Conservation (phyloP, 2,329 filamentous ascomycete species). For the Calonectria naviculata region DNA sequence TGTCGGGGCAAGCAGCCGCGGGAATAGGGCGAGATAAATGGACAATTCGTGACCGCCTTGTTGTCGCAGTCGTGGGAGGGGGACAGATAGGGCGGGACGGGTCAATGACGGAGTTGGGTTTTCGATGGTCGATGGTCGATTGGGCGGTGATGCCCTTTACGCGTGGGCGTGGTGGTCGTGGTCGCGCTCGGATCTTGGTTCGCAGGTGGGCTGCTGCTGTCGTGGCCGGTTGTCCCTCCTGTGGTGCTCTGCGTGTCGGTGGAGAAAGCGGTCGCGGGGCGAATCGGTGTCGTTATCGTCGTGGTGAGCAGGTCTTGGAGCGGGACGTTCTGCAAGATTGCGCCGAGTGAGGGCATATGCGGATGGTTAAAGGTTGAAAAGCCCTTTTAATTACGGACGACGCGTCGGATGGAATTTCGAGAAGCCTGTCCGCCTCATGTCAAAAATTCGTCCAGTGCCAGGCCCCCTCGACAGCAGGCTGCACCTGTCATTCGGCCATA, state of each 20-base stretch:
- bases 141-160: slow-evolving; percentile 14
- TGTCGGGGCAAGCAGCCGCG: slow-evolving; percentile 6
- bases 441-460: slow-evolving; percentile 8
- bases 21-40: not conserved
- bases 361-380: not conserved
- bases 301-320: not conserved
- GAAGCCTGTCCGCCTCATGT: slow-evolving; percentile 13
- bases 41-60: slow-evolving; percentile 12
- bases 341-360: not conserved
- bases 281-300: not conserved
- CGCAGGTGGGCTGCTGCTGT: slow-evolving; percentile 18
- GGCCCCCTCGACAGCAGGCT: not conserved
- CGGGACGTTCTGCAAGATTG: not conserved
- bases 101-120: not conserved
- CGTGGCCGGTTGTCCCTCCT: slow-evolving; percentile 3
- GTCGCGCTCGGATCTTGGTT: slow-evolving; percentile 14
- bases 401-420: slow-evolving; percentile 5
- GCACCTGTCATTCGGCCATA: slow-evolving; percentile 9
- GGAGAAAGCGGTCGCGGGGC: not conserved
- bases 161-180: no score
- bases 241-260: not conserved
- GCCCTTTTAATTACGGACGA: not conserved
- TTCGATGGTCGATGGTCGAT: not conserved
- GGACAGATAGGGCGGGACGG: not conserved
- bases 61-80: not conserved